These are phyloP conservation scores for Brettanomyces anomalus DNA, from an alignment of 805 yeast genomes.

Conservation along the genomic window DNA sequence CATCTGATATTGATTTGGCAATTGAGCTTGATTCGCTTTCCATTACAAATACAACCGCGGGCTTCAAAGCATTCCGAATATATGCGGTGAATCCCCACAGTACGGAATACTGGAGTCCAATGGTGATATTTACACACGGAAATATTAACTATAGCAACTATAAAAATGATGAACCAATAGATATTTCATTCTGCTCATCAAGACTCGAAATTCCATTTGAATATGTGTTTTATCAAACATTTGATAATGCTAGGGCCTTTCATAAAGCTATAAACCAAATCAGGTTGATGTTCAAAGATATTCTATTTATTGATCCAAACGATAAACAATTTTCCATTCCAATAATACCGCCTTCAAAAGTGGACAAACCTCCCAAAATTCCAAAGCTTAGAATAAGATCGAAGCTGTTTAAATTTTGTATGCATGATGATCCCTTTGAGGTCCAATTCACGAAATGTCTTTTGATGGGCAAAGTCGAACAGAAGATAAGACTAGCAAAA, in stretches of 20 bases:
- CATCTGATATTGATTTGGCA: conserved; percentile 19
- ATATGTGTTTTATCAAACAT: conserved; percentile 64
- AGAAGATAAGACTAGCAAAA: conserved; percentile 49
- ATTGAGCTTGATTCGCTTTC: conserved; percentile 22
- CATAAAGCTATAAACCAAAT: conserved; percentile 62
- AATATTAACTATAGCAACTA: conserved; percentile 6
- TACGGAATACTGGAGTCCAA: conserved; percentile 19
- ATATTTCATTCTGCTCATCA: conserved; percentile 16
- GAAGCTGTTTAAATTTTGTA: conserved; percentile 45
- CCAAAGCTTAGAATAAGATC: conserved; percentile 53
- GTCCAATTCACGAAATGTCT: conserved; percentile 54
- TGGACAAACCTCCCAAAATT: conserved; percentile 34
- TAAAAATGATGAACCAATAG: conserved; percentile 1
- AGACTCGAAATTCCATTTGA: conserved; percentile 54
- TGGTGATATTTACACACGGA: conserved; percentile 14
- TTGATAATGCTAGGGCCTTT: conserved; percentile 73
- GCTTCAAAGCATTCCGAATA: conserved; percentile 18
- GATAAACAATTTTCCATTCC: conserved; percentile 25
- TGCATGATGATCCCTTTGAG: conserved; percentile 91
- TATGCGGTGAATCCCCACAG: conserved; percentile 23
- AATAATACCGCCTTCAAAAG: conserved; percentile 23
- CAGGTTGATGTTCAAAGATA: conserved; percentile 15
- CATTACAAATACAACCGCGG: conserved; percentile 8
- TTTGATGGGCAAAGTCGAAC: conserved; percentile 61
- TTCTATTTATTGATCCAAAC: conserved; percentile 15